These are phyloP conservation scores for Globisporangium emineosum DNA, from an alignment of 352 stramenopile genomes.

Conservation along the genomic window DNA sequence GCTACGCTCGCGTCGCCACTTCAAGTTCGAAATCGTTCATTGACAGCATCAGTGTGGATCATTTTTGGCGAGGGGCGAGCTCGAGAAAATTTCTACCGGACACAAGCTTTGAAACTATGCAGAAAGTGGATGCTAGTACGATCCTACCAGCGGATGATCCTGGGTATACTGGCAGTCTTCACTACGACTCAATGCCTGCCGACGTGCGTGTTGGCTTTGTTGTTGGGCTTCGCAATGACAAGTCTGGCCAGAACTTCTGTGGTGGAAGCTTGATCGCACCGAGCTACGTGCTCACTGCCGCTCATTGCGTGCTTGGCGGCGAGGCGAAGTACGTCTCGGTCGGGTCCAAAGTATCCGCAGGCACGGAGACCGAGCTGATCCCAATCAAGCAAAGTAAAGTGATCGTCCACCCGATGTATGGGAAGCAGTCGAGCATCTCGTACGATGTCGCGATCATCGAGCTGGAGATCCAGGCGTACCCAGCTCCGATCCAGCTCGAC, in stretches of 20 bases:
- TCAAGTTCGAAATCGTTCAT: slow-evolving; percentile 3
- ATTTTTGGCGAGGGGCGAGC: not conserved
- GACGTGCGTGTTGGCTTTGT: slow-evolving; percentile 27
- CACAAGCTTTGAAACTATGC: not conserved
- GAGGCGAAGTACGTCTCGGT: slow-evolving; percentile 31
- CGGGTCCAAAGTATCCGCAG: slow-evolving; percentile 26
- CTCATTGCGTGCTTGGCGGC: slow-evolving; percentile 30
- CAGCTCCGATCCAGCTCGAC: slow-evolving; percentile 28
- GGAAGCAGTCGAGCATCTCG: slow-evolving; percentile 26
- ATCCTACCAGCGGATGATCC: not conserved
- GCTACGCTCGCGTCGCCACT: slow-evolving; percentile 6
- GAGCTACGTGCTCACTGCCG: slow-evolving; percentile 43
- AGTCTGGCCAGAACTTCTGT: slow-evolving; percentile 37
- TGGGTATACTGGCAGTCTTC: slow-evolving; percentile 19
- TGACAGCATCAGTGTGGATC: slow-evolving; percentile 5
- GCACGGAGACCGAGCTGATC: slow-evolving; percentile 31
- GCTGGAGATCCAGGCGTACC: slow-evolving; percentile 30
- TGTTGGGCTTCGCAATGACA: slow-evolving; percentile 29
- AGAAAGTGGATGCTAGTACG: not conserved
- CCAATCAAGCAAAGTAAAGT: slow-evolving; percentile 25
- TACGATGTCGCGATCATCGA: slow-evolving; percentile 42
- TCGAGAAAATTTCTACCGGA: not conserved
- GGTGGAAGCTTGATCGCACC: slow-evolving; percentile 41
- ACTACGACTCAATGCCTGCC: slow-evolving; percentile 18
- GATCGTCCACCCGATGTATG: slow-evolving; percentile 31